Conservation (phyloP, 2,329 filamentous ascomycete genomes). For the Dactylellina haptotyla region DNA sequence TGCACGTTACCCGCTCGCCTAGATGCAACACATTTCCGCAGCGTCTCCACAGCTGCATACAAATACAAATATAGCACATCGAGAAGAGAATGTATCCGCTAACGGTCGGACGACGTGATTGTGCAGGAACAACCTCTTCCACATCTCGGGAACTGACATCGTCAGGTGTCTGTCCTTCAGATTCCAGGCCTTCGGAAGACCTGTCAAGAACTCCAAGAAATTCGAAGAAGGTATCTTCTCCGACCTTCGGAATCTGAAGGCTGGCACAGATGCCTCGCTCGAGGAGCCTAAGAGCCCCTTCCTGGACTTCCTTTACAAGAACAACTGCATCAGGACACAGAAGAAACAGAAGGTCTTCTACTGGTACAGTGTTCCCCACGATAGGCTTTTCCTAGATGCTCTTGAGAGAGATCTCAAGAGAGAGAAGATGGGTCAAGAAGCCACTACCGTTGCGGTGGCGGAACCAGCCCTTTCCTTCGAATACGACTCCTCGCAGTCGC, state of each 20-base stretch:
- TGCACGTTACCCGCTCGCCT: neutral
- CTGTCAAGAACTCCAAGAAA: slow-evolving; percentile 99
- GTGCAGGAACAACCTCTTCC: slow-evolving; percentile 92
- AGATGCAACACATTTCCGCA: slow-evolving; percentile 5
- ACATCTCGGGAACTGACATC: slow-evolving; percentile 98
- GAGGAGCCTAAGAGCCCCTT: slow-evolving; percentile 99
- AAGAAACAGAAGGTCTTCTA: slow-evolving; percentile 99
- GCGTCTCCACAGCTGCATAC: slow-evolving; percentile 28
- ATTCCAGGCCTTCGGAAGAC: slow-evolving; percentile 97
- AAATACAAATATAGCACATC: slow-evolving; percentile 10
- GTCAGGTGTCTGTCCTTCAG: slow-evolving; percentile 97
- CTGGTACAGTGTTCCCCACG: slow-evolving; percentile 99
- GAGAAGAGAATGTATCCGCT: neutral
- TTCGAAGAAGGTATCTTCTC: slow-evolving; percentile 99
- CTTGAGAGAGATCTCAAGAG: slow-evolving; percentile 97
- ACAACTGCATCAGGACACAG: slow-evolving; percentile 99
- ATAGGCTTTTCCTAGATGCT: slow-evolving; percentile 95
- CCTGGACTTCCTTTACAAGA: slow-evolving; percentile 99
- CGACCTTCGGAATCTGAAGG: slow-evolving; percentile 96
- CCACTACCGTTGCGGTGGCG: slow-evolving; percentile 94
- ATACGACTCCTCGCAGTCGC: slow-evolving; percentile 98
- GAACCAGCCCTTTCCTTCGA: slow-evolving; percentile 98
- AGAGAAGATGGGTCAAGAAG: slow-evolving; percentile 99
- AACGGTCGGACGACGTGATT: slow-evolving; percentile 1
- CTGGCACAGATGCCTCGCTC: slow-evolving; percentile 94